These are phyloP conservation scores for Salix suchowensis DNA, from an alignment of 345 rosid species.

Conservation along the genomic window DNA sequence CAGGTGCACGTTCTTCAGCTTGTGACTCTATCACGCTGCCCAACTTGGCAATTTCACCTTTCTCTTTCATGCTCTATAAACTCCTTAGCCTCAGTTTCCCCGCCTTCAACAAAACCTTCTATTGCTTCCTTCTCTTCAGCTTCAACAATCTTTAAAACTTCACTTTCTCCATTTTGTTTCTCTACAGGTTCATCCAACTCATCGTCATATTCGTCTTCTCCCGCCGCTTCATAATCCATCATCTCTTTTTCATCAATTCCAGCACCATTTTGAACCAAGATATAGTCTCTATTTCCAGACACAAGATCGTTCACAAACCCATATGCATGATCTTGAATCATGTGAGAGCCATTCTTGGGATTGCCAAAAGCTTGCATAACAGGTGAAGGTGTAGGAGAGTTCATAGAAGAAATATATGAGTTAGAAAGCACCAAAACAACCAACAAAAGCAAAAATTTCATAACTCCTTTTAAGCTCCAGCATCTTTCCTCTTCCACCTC, in stretches of 20 bases:
- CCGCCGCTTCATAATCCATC: background rate
- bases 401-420: conserved; percentile 33
- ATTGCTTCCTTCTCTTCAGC: conserved; percentile 1
- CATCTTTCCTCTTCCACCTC: conserved; percentile 23
- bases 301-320: conserved; percentile 9
- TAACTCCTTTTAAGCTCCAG: conserved; percentile 20
- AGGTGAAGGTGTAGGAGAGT: conserved; percentile 19
- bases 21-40: background rate
- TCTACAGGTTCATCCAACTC: background rate
- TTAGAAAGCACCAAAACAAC: conserved; percentile 29
- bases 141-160: background rate
- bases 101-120: background rate
- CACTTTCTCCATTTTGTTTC: background rate
- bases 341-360: conserved; percentile 15
- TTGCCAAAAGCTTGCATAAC: conserved; percentile 4
- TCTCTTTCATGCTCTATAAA: conserved; percentile 7
- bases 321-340: conserved; percentile 16
- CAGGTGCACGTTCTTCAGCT: background rate
- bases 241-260: background rate
- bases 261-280: background rate
- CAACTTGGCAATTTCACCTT: conserved; percentile 1
- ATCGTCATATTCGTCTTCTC: background rate
- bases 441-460: conserved; percentile 21
- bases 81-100: background rate
- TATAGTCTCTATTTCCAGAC: background rate